Evolutionary conservation across 1,139 yeast genomes (phyloP).

Genomic region (Sugiyamaella paludigena): DNA sequence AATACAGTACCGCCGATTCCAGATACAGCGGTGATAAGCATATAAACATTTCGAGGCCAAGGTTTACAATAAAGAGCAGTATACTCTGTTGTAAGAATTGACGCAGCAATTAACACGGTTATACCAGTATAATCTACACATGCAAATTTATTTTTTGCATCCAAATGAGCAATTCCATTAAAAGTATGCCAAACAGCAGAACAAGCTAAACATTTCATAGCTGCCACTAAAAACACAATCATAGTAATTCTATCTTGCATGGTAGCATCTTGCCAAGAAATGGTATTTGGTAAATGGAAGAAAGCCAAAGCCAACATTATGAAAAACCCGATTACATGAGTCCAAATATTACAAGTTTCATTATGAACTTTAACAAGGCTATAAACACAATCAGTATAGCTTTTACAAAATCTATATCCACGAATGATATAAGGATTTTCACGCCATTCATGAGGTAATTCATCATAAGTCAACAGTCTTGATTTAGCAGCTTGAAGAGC

Average conservation of each 20-base stretch:
- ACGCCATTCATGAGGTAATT: constrained; percentile 89
- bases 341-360: constrained; percentile 92
- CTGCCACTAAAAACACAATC: constrained; percentile 65
- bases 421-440: constrained; percentile 81
- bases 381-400: constrained; percentile 56
- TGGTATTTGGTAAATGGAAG: constrained; percentile 57
- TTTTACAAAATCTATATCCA: constrained; percentile 81
- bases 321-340: constrained; percentile 72
- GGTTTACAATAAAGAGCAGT: constrained; percentile 69
- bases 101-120: constrained; percentile 85
- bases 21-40: constrained; percentile 59
- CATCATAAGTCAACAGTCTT: constrained; percentile 72
- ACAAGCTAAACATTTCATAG: constrained; percentile 70
- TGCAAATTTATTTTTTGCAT: constrained; percentile 70
- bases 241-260: constrained; percentile 53
- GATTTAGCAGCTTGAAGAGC: constrained; percentile 49
- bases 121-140: constrained; percentile 96
- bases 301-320: constrained; percentile 56
- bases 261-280: constrained; percentile 44
- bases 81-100: constrained; percentile 82
- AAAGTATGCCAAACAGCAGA: constrained; percentile 93
- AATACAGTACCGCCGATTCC: constrained; percentile 72
- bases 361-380: constrained; percentile 71
- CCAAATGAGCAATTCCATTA: constrained; percentile 67
- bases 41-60: constrained; percentile 47